Base-by-base conservation (phyloP, 176 grass and related monocot species). In the Tillandsia fasciculata region DNA sequence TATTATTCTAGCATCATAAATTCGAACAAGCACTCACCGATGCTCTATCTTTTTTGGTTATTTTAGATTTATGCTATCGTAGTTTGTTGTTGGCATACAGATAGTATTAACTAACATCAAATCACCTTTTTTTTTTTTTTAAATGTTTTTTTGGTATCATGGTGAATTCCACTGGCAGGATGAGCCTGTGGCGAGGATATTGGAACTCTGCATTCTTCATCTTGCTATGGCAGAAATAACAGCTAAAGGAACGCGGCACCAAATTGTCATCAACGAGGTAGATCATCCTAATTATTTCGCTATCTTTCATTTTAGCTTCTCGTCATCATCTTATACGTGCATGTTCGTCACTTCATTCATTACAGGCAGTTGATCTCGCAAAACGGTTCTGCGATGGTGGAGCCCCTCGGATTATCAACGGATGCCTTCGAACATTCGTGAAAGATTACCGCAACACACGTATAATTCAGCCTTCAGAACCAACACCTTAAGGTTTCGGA, bases 181-280 rank as follows among this genome's bases (percentile, higher is more conserved):
- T 70, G 89, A 97, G 47, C 83, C 93, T 54, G 68, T 82, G 64
- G 89, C 89, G 66, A 92, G 84, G 80, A 97, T 97, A 58, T 77
- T 97, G 75, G 93, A 97, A 74, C 74, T 97, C 20, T 97, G 93
- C 72, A 92, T 97, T 77, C 84, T 97, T 52, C 93, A 92, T 86
- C 88, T 92, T 81, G 83, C 93, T 68, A 97, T 97, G 93, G 93
- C 93, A 67, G 93, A 97, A 77, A 97, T 97, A 73, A 79, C 84
- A 83, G 77, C 82, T 5, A 85, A 85, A 76, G 79, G 77, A 92
- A 92, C 93, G 52, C 83, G 87, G 48, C 93, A 92, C 74, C 87
- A 92, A 85, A 83, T 92, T 66, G 89, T 89, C 64, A 97, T 92
- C 49, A 97, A 97, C 52, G 93, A 97, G 89, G 89, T 87, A 51